A percentile compares a stretch with the other conserved stretches of the same genome.
These are phyloP conservation scores for Collariella sp. DNA, from an alignment of 495 filamentous ascomycete genomes.

Conservation along the genomic window DNA sequence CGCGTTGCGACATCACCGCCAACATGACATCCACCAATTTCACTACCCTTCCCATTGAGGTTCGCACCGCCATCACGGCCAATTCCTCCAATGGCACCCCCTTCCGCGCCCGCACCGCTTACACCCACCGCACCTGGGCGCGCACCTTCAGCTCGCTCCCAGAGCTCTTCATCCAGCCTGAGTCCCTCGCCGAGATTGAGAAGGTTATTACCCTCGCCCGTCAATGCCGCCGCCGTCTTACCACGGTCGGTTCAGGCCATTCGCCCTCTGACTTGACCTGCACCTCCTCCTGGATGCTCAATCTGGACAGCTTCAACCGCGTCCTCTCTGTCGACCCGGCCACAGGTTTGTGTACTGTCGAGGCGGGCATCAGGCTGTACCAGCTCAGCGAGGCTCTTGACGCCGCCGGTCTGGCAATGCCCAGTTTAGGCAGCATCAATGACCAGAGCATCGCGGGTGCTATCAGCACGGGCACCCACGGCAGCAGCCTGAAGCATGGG, in stretches of 20 bases:
- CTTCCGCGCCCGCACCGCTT: slow-evolving; percentile 61
- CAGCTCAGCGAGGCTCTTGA: slow-evolving; percentile 61
- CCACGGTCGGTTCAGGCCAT: slow-evolving; percentile 76
- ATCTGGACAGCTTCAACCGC: slow-evolving; percentile 72
- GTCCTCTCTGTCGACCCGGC: slow-evolving; percentile 59
- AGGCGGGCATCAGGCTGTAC: slow-evolving; percentile 76
- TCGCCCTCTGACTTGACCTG: slow-evolving; percentile 90
- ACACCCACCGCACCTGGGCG: slow-evolving; percentile 94
- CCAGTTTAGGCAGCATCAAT: slow-evolving; percentile 89
- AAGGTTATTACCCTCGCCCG: slow-evolving; percentile 76
- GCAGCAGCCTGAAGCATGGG: slow-evolving; percentile 75
- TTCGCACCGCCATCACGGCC: slow-evolving; percentile 16
- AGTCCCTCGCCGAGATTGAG: slow-evolving; percentile 68
- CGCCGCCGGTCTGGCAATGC: slow-evolving; percentile 66
- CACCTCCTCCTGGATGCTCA: slow-evolving; percentile 90
- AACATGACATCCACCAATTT: slow-evolving; percentile 13
- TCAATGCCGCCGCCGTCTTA: slow-evolving; percentile 67
- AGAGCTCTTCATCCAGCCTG: slow-evolving; percentile 80
- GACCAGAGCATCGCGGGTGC: slow-evolving; percentile 89
- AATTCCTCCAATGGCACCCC: slow-evolving; percentile 41
- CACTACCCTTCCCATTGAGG: slow-evolving; percentile 14
- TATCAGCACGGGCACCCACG: slow-evolving; percentile 88
- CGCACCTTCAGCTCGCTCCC: slow-evolving; percentile 80
- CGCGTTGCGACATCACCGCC: neutral
- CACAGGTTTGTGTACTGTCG: slow-evolving; percentile 58